Evolutionary conservation across 805 yeast genomes (phyloP), one percentile per base, ranked within the genome.

Genomic region (Tetrapisispora namnaoensis): DNA sequence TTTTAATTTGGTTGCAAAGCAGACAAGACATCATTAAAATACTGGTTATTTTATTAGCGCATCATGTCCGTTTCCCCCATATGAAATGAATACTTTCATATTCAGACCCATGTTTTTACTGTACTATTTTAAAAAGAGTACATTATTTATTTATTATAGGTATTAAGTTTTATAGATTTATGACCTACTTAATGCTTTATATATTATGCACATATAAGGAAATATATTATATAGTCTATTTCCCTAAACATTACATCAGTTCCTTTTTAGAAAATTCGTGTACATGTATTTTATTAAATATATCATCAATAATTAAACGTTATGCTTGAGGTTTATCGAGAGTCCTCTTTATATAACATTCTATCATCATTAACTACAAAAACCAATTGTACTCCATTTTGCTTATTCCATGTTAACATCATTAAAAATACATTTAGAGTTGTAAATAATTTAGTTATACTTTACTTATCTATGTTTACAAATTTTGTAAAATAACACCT

Each of bases 401-500:
- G 5, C 5, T 6, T 34, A 10, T 6, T 34, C 11, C 10, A 6
- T 16, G 8, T 37, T 37, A 11, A 21, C 20, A 38, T 38, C 13
- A 38, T 14, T 16, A 16, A 22, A 24, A 40, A 27, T 40, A 18
- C 35, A 32, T 11, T 32, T 32, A 32, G 35, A 32, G n/a, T 8
- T 8, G 28, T 24, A 24, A 40, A 27, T 40, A 27, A 16, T 40
- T 27, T 27, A 32, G n/a, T 7, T 16, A 40, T 20, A 24, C 17
- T 27, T 6, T 27, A 40, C 18, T 11, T 40, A 43, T 43, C 20
- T 35, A 35, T 43, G 21, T 45, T 55, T 70, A 76, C 43, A 83
- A 62, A 68, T 90, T 90, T 56, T 71, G 78, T 54, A 91, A 75
- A 53, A 80, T 68, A 60, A 91, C 80, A 60, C 95, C 97, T 37